Evolutionary conservation across 805 yeast genomes (phyloP).

Genomic region (Pichia kluyveri): DNA sequence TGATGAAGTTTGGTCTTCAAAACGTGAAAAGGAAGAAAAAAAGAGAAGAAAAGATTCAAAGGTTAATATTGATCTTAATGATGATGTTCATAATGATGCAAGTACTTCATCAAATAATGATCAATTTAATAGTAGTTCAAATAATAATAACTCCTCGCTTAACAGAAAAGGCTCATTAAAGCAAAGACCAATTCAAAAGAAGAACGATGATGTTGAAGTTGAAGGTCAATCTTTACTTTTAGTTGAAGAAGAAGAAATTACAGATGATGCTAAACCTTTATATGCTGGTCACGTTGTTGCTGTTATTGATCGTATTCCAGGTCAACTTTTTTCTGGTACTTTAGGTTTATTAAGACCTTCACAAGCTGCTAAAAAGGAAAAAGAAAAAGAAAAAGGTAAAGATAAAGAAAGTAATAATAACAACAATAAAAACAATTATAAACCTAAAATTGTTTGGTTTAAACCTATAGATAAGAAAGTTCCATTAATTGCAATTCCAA

Average conservation of each 20-base stretch:
- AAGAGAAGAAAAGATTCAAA: conserved; percentile 56
- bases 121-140: conserved; percentile 6
- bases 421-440: conserved; percentile 18
- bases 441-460: conserved; percentile 97
- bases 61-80: conserved; percentile 33
- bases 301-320: conserved; percentile 93
- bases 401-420: conserved; percentile 10
- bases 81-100: conserved; percentile 76
- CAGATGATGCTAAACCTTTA: conserved; percentile 84
- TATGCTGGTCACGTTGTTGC: conserved; percentile 99
- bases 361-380: conserved; percentile 71
- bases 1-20: conserved; percentile 96
- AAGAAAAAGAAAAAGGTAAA: conserved; percentile 21
- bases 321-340: conserved; percentile 92
- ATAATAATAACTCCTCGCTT: conserved; percentile 21
- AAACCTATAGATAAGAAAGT: conserved; percentile 98
- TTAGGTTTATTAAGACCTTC: conserved; percentile 92
- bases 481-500: conserved; percentile 95
- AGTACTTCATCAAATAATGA: conserved; percentile 35
- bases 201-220: conserved; percentile 96
- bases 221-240: conserved; percentile 91
- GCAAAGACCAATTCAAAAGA: conserved; percentile 94
- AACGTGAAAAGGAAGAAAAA: conserved; percentile 94
- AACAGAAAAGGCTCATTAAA: conserved; percentile 84
- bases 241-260: conserved; percentile 92